Conservation (phyloP, 805 yeast genomes). For the Candida maris region DNA sequence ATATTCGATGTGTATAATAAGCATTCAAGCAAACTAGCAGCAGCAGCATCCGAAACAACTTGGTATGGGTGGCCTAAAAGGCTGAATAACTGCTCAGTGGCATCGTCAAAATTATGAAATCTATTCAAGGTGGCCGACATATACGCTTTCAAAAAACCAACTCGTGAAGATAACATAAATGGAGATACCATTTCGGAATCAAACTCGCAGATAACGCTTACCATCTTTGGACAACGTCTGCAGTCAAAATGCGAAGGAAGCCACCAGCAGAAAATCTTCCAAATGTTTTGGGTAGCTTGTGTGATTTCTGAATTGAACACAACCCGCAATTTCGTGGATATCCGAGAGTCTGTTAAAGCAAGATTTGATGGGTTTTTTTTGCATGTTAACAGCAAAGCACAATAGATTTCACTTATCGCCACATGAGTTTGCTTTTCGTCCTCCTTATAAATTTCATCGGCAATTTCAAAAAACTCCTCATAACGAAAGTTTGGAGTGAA, state of each 20-base stretch:
- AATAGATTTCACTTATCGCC: slow-evolving; percentile 63
- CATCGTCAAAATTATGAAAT: slow-evolving; percentile 44
- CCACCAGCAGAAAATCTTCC: slow-evolving; percentile 80
- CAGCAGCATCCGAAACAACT: slow-evolving; percentile 66
- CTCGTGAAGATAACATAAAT: slow-evolving; percentile 57
- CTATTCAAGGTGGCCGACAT: slow-evolving; percentile 30
- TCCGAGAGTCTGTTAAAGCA: slow-evolving; percentile 41
- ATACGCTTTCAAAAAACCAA: slow-evolving; percentile 50
- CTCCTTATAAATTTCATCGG: slow-evolving; percentile 49
- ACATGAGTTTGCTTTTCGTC: slow-evolving; percentile 78
- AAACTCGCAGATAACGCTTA: slow-evolving; percentile 43
- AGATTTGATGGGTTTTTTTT: slow-evolving; percentile 32
- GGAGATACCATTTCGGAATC: slow-evolving; percentile 54
- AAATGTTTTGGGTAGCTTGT: slow-evolving; percentile 68
- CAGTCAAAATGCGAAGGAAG: slow-evolving; percentile 60
- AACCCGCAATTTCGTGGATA: slow-evolving; percentile 40
- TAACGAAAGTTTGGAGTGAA: slow-evolving; percentile 40
- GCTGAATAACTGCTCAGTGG: slow-evolving; percentile 42
- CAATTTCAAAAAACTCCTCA: slow-evolving; percentile 49
- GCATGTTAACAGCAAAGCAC: slow-evolving; percentile 57
- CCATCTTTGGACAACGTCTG: slow-evolving; percentile 59
- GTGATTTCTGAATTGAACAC: slow-evolving; percentile 58
- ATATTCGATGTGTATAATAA: slow-evolving; percentile 18
- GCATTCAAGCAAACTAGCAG: slow-evolving; percentile 48
- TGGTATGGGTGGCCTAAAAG: slow-evolving; percentile 65